Evolutionary conservation across 192 early-diverging fungal species (phyloP), one percentile per base, ranked within the genome.

Genomic region (Powellomyces hirtus): DNA sequence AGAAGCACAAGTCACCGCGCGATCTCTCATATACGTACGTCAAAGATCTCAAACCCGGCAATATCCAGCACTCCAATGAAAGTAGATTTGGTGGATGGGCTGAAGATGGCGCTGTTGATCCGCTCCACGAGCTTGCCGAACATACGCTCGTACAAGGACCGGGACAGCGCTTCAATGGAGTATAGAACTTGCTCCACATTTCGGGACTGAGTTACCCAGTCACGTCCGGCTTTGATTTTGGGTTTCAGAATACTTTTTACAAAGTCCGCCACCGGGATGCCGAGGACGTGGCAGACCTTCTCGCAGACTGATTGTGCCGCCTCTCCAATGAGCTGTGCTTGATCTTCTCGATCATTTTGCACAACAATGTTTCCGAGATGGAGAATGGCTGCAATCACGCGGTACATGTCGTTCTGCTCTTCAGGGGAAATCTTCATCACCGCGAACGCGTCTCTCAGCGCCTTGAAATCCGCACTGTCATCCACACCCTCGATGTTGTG

Each of bases 41-140:
- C 91, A 70, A 99, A 95, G 59, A 99, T 98, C 80, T 99, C 97
- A 77, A 99, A 99, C 20, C 97, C 97, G 8, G 95, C 94, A 83
- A 99, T 99, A 81, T 99, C 97, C 10, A 99, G 75, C 30, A 99
- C 97, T 35, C 97, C 97, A 74, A 99, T 98, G 59, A 96, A 98
- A 2, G 85, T 85, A 4, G 81, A 64, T 64, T 93, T 96, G 37
- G 89, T 84, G 34, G 83, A 81, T 0, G 89, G 83, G 27, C 63
- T 74, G 59, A 77, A 75, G 27, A 87, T 67, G 1, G 83, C 76
- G 8, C 79, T 71, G 72, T 98, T 98, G 76, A 98, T 94, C 18
- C 90, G 81, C 38, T 89, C 89, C 8, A 98, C 91, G 34, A 98
- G 81, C 46, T 81, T 85, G 26, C 93, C 90, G 84, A 98, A 98